phyloP scores from a whole-genome alignment of 2,329 filamentous ascomycete genomes.

The Exophiala phaeomuriformis region DNA sequence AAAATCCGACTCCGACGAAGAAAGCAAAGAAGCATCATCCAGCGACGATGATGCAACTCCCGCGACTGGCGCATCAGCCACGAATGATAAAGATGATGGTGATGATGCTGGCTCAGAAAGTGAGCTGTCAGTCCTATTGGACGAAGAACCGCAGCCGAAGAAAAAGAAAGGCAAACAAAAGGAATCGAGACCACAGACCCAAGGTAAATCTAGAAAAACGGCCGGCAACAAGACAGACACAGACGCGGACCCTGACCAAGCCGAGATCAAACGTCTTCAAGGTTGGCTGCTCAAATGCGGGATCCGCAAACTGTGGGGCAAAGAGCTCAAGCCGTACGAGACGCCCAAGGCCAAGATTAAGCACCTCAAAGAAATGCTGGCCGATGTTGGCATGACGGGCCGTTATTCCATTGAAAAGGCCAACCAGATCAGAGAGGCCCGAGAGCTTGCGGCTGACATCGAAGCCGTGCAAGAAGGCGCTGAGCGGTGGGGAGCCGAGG shows the following conservation, averaged over 20 bases:
- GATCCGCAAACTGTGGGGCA: slow-evolving; percentile 82
- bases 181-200: slow-evolving; percentile 30
- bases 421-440: slow-evolving; percentile 73
- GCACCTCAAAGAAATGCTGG: slow-evolving; percentile 71
- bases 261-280: slow-evolving; percentile 82
- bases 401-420: slow-evolving; percentile 81
- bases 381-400: slow-evolving; percentile 78
- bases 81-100: slow-evolving; percentile 5
- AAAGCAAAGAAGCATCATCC: background rate
- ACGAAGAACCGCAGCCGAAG: slow-evolving; percentile 60
- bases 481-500: slow-evolving; percentile 60
- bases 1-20: slow-evolving; percentile 7
- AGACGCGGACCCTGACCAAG: slow-evolving; percentile 56
- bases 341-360: slow-evolving; percentile 71
- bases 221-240: slow-evolving; percentile 40
- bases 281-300: slow-evolving; percentile 83
- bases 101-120: slow-evolving; percentile 46
- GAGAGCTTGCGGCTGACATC: slow-evolving; percentile 77
- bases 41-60: background rate
- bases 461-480: slow-evolving; percentile 79
- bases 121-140: slow-evolving; percentile 68
- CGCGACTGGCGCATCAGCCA: slow-evolving; percentile 2
- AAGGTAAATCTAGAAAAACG: slow-evolving; percentile 27
- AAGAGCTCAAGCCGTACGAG: slow-evolving; percentile 69
- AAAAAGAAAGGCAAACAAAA: slow-evolving; percentile 42